Base-by-base conservation (phyloP, 2,329 filamentous ascomycete genomes). In the Aureobasidium sp. region DNA sequence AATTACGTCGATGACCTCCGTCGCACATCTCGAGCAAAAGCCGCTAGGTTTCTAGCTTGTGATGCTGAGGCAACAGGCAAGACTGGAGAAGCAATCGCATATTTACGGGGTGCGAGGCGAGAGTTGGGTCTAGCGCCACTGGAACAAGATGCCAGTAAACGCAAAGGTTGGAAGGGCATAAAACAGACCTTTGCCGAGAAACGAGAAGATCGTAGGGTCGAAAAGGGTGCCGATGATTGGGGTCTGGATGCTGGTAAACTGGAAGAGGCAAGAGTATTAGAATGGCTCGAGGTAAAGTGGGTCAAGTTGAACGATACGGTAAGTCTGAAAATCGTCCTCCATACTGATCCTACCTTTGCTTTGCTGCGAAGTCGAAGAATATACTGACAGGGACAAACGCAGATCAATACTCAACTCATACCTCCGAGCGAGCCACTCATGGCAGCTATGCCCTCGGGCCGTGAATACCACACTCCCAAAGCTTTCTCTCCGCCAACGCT, bases 231-330 rank as follows among this genome's bases (percentile, higher is more conserved):
- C 65, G 46, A 74, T 3, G 76, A 77, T 32, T 94, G 90, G 90
- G 92, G 92, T 0, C 79, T 87, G 50, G 92, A 97, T 75, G 93
- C 87, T 0, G 93, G 94, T 1, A 87, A 84, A 68, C 76, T 90
- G 20, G 94, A 97, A 73, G 94, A 99, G 75, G 85, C 82, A 1
- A 82, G 91, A 61, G 88, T 97, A 2, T 80, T 97, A 57, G 89
- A 94, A 68, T 90, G 94, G 85, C 77, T 99, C 37, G 84, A 95
- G 68, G 82, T 80, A 41, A 97, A 96, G 73, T 97, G 94, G 93
- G 85, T 84, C 65, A 94, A 91, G 29, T 85, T 91, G 75, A 99
- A 99, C 71, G 91, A 97, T 74, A 96, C 90, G 20, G 90, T 95
- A 76, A 77, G 84, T 73, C 61, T 20, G 12, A 8, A 7, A 2